Evolutionary conservation across 139 green algal species (phyloP), one percentile per base, ranked within the genome.

Genomic region (Mychonastes homosphaera): DNA sequence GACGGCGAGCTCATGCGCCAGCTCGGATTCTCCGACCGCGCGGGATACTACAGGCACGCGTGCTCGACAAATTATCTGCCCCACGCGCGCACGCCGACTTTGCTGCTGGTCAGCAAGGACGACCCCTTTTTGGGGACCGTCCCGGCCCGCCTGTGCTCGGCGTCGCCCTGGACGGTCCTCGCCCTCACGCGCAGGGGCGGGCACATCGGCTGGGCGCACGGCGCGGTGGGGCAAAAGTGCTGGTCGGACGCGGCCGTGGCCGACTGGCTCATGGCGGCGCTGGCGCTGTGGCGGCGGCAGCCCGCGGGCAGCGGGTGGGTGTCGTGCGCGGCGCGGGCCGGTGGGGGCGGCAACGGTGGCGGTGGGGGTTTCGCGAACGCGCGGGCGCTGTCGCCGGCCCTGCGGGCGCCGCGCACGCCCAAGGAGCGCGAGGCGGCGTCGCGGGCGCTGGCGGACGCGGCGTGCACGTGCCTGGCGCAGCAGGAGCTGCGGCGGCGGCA

Each of bases 81-180:
- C 1, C 44, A 72, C 36, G 79, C 81, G 18, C 40, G 48, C 28
- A 83, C 75, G 15, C 76, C 74, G 12, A 76, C 67, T 1, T 65
- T 86, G 12, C 75, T 86, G 46, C 53, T 86, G 23, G 27, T 75
- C 15, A 64, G 73, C 12, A 36, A 58, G 21, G 79, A 86, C 51
- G 79, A 86, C 46, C 75, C 75, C 1, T 86, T 86, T 38, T 50
- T 86, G 33, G 79, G 79, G 71, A 16, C 29, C n/a, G 54, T 35
- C 21, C n/a, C 10, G 30, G 28, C 10, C 28, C 27, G 6, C 30
- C 9, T 32, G 30, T 35, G 44, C 19, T 10, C 4, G 4, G 9
- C 29, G 6, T 16, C 26, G 7, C 73, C 69, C 18, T 53, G 65
- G 46, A 74, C 65, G 1, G 33, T 73, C 26, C 56, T 80, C 8